Evolutionary conservation across 2,329 filamentous ascomycete genomes (phyloP), one percentile per base, ranked within the genome.

Genomic region (Neofusicoccum kwambonambiense): DNA sequence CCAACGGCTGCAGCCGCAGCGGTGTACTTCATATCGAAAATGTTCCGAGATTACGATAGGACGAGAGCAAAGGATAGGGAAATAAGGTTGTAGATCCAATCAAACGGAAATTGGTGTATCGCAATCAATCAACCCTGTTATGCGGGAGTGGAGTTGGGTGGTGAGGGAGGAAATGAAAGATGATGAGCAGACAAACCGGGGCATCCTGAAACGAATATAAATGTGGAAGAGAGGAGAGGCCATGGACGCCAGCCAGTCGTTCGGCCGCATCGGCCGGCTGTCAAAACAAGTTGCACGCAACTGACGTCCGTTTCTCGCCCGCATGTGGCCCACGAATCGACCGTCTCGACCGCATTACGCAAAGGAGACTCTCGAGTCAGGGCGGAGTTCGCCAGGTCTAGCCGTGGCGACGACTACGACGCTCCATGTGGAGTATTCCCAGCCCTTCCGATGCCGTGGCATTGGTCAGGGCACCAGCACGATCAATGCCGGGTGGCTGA

Each of bases 191-290:
- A 31, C 9, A 19, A 4, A 42, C 54, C 19, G 22, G 41, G 50
- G 50, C 50, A 54, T 39, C n/a, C 50, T 54, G 50, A 54, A 54
- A 54, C 50, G 34, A 17, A 37, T 37, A 37, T 54, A 54, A 54
- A 54, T 54, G 34, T 22, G n/a, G 17, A 37, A 39, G 11, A 11
- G 50, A 54, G n/a, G 34, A 27, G 9, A 12, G 35, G 11, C n/a
- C 31, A 34, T 54, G 50, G 11, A 31, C 17, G n/a, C 9, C n/a
- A 54, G 50, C 50, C 50, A 54, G 12, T n/a, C 35, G 31, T 54
- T 54, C 50, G 50, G 50, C 34, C 34, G 22, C 27, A n/a, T 6
- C 34, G 6, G 34, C 50, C n/a, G 11, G 15, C 49, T 39, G 8
- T 39, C 50, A 19, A 54, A 39, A 35, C 50, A 54, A 37, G 34